These are phyloP conservation scores for Cercospora sp. DNA, from an alignment of 2,329 filamentous ascomycete genomes.

Conservation along the genomic window DNA sequence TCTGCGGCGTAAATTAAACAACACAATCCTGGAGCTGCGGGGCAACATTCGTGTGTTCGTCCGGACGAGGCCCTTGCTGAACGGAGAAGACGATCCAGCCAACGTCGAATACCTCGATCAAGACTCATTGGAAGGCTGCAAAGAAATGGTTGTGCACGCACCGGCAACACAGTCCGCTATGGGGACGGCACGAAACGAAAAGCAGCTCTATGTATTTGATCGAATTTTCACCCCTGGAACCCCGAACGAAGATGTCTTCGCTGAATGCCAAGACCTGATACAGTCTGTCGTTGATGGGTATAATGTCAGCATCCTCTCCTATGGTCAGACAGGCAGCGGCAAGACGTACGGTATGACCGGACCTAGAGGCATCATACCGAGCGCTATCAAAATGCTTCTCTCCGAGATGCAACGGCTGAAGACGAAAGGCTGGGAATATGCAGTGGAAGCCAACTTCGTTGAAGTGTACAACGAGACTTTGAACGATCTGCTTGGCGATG, in stretches of 20 bases:
- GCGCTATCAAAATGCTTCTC: conserved; percentile 91
- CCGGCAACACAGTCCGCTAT: conserved; percentile 82
- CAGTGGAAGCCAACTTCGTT: conserved; percentile 90
- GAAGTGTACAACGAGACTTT: conserved; percentile 99
- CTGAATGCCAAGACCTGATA: conserved; percentile 93
- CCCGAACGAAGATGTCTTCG: conserved; percentile 84
- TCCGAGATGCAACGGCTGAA: conserved; percentile 77
- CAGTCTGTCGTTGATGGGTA: conserved; percentile 96
- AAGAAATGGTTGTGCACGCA: conserved; percentile 80
- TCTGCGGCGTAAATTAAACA: conserved; percentile 85
- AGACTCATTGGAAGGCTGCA: conserved; percentile 69
- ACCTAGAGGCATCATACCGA: conserved; percentile 88
- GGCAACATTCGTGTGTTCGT: conserved; percentile 99
- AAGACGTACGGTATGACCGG: conserved; percentile 98
- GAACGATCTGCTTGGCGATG: conserved; percentile 78
- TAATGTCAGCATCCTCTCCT: conserved; percentile 98
- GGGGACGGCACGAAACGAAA: conserved; percentile 73
- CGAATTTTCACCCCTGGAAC: conserved; percentile 79
- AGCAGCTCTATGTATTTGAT: conserved; percentile 86
- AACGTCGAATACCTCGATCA: conserved; percentile 75
- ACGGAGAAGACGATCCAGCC: conserved; percentile 64
- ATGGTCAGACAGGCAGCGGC: conserved; percentile 93
- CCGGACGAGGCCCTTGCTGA: conserved; percentile 75
- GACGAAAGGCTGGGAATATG: conserved; percentile 92
- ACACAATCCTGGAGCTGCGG: conserved; percentile 96